phyloP scores from a whole-genome alignment of 805 yeast species.

The Scheffersomyces amazonensis region DNA sequence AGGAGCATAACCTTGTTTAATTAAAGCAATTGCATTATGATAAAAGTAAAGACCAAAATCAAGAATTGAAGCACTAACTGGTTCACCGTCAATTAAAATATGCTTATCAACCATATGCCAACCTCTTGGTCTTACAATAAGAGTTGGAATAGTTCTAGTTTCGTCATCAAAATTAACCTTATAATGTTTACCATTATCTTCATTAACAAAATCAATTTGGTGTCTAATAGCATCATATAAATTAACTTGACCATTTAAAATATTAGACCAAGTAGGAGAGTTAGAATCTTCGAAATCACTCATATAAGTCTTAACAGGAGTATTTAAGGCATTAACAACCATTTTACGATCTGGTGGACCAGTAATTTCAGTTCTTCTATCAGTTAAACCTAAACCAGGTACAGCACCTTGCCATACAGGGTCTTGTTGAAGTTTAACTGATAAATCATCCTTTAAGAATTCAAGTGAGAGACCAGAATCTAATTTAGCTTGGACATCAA shows the following conservation, averaged over 20 bases:
- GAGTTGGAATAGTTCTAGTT: conserved; percentile 11
- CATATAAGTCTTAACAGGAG: conserved; percentile 19
- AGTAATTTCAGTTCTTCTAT: conserved; percentile 19
- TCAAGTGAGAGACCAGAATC: conserved; percentile 11
- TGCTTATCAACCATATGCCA: conserved; percentile 22
- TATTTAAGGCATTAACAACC: conserved; percentile 19
- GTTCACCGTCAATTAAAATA: conserved; percentile 16
- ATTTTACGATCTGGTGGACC: conserved; percentile 22
- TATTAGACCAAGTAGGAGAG: conserved; percentile 17
- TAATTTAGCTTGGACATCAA: conserved; percentile 10
- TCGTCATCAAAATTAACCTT: conserved; percentile 19
- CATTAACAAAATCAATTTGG: conserved; percentile 13
- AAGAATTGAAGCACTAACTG: conserved; percentile 16
- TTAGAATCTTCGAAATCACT: conserved; percentile 18
- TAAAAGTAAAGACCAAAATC: conserved; percentile 19
- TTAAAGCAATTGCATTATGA: conserved; percentile 14
- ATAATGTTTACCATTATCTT: conserved; percentile 32
- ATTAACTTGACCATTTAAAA: conserved; percentile 18
- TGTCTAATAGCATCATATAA: conserved; percentile 18
- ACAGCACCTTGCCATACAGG: conserved; percentile 17
- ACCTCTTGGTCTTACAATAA: conserved; percentile 20
- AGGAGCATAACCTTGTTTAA: conserved; percentile 16
- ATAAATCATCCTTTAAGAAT: conserved; percentile 11
- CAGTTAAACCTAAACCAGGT: conserved; percentile 15
- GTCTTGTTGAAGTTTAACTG: conserved; percentile 8